Evolutionary conservation across 371 early-diverging fungal genomes (phyloP), one percentile per base, ranked within the genome.

Genomic region (Mortierella sp.): DNA sequence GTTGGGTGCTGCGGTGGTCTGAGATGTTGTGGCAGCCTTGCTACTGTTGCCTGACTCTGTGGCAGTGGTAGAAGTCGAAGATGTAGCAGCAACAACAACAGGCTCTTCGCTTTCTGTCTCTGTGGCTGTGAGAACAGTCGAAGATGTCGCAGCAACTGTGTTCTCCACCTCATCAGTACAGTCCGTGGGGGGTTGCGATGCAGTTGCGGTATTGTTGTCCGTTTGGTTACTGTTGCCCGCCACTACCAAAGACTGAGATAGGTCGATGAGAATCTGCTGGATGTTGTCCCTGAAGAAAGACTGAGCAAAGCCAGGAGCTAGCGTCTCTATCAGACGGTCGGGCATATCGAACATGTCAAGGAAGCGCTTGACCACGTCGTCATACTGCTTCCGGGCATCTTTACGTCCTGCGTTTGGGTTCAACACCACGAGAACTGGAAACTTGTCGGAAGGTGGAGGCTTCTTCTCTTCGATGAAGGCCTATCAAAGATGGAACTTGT

Each of bases 391-490:
- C 2, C 1, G 50, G 1, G 55, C 60, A 4, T 62, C 45, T 19
- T 63, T 72, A 16, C 34, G 63, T 8, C 72, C 72, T 19, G 72
- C 61, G 16, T 58, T 39, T 2, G 72, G 72, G 51, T 72, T 72
- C 49, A 72, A 16, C 5, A 72, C 67, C 18, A 72, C 48, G 8
- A 72, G 54, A n/a, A 58, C 21, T 31, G 58, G 64, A 39, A 48
- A 58, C 26, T 14, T 47, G 39, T 28, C 53, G 2, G 53, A 38
- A 10, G 58, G 30, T 19, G 53, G 27, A 4, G 34, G 34, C 34
- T 34, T 34, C 7, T 34, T 34, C 7, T 34, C 34, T 10, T 34
- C 10, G 34, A 34, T 34, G 10, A 10, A 34, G 34, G 7, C 7
- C 34, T 34, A 34, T 4, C 10, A n/a, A n/a, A 34, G 34, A 34